A percentile compares a stretch with the other conserved stretches of the same genome.
Evolutionary conservation across 2,329 filamentous ascomycete species (phyloP).

Genomic region (Alternaria gaisen): DNA sequence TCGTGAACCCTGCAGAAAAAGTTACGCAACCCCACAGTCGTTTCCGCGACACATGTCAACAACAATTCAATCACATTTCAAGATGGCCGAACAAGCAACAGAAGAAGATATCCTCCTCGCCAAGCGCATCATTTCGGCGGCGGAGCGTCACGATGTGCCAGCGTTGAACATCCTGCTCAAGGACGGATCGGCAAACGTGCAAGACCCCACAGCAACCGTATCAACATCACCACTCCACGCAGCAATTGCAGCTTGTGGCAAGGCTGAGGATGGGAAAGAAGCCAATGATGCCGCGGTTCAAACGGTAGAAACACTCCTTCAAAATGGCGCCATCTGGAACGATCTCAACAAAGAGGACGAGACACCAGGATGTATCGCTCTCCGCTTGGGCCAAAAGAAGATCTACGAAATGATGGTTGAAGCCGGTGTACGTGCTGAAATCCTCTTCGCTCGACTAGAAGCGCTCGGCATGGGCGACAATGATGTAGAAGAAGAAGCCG

Average conservation of each 20-base stretch:
- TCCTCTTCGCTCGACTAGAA: slow-evolving; percentile 47
- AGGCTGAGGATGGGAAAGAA: slow-evolving; percentile 41
- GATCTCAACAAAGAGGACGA: slow-evolving; percentile 50
- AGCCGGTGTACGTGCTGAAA: slow-evolving; percentile 48
- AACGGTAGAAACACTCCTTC: slow-evolving; percentile 43
- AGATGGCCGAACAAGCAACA: slow-evolving; percentile 45
- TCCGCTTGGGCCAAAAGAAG: slow-evolving; percentile 44
- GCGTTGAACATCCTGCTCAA: slow-evolving; percentile 48
- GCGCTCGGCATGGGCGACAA: slow-evolving; percentile 41
- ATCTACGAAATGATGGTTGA: slow-evolving; percentile 51
- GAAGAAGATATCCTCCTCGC: slow-evolving; percentile 49
- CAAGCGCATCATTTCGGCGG: slow-evolving; percentile 49
- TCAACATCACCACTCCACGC: slow-evolving; percentile 49
- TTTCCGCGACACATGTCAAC: slow-evolving; percentile 8
- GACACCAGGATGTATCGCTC: slow-evolving; percentile 50
- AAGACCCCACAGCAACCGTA: slow-evolving; percentile 46
- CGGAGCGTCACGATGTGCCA: slow-evolving; percentile 46
- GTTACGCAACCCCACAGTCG: slow-evolving; percentile 19
- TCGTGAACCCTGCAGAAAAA: slow-evolving; percentile 19
- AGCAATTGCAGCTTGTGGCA: slow-evolving; percentile 45
- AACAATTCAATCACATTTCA: slow-evolving; percentile 17
- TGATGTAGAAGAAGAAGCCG: slow-evolving; percentile 30
- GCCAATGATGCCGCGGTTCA: slow-evolving; percentile 38
- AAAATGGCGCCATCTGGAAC: slow-evolving; percentile 53
- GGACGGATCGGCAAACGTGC: slow-evolving; percentile 49